Conservation (phyloP, 129 eudicot genomes). For the Lonicera japonica region DNA sequence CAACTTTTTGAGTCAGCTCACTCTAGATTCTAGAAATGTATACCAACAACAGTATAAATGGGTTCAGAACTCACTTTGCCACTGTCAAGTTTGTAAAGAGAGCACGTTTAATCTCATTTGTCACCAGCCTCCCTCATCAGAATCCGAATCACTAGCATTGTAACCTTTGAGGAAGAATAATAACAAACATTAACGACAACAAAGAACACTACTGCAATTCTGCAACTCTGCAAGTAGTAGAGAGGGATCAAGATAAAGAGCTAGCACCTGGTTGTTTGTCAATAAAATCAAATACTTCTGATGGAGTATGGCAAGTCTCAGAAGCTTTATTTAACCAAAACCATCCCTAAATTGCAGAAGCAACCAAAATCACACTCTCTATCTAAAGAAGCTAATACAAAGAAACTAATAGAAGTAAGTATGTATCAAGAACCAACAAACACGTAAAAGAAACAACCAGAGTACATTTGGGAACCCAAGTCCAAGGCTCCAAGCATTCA, state of each 20-base stretch:
- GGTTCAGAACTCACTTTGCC: slow-evolving; percentile 16
- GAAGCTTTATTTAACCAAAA: neutral
- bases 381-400: no score
- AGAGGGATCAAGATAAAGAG: neutral
- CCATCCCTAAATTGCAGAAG: neutral
- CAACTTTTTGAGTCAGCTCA: neutral
- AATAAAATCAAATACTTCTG: neutral
- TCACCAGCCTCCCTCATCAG: neutral
- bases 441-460: no score
- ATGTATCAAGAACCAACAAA: no score
- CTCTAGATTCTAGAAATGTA: neutral
- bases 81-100: neutral
- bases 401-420: no score
- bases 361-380: neutral
- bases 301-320: neutral
- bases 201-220: neutral
- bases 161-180: neutral
- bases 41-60: neutral
- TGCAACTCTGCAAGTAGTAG: neutral
- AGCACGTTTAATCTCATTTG: neutral
- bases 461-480: no score
- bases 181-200: neutral
- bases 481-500: no score
- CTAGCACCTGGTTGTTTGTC: slow-evolving; percentile 1
- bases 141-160: neutral